phyloP scores from a whole-genome alignment of 106 monocot genomes.

The Dendrobium catenatum region DNA sequence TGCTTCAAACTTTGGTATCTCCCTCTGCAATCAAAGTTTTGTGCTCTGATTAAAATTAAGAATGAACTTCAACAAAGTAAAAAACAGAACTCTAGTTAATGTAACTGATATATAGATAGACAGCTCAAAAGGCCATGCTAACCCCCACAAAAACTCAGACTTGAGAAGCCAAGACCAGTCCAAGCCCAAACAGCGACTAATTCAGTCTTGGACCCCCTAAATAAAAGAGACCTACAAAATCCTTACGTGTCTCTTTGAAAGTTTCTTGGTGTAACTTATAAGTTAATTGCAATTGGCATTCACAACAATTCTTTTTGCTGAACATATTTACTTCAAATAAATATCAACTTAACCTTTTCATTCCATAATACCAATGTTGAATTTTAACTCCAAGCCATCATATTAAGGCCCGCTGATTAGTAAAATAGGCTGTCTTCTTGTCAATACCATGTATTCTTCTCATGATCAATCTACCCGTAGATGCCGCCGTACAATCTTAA shows the following conservation, averaged over 20 bases:
- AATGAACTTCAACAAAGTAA: neutral
- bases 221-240: neutral
- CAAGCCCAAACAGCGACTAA: neutral
- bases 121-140: neutral
- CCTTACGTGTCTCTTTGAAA: neutral
- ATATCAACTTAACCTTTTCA: neutral
- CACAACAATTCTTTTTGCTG: neutral
- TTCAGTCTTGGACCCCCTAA: neutral
- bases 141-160: neutral
- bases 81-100: neutral
- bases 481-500: neutral
- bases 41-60: neutral
- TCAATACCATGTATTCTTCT: neutral
- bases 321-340: neutral
- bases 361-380: neutral
- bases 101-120: neutral
- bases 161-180: neutral
- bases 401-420: neutral
- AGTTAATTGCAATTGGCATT: neutral
- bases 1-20: conserved; percentile 74
- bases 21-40: conserved; percentile 32
- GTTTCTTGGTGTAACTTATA: neutral
- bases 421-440: neutral
- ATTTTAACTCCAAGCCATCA: neutral
- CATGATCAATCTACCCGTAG: neutral